phyloP scores from a whole-genome alignment of 805 yeast genomes.

The Sugiyamaella floridensis region DNA sequence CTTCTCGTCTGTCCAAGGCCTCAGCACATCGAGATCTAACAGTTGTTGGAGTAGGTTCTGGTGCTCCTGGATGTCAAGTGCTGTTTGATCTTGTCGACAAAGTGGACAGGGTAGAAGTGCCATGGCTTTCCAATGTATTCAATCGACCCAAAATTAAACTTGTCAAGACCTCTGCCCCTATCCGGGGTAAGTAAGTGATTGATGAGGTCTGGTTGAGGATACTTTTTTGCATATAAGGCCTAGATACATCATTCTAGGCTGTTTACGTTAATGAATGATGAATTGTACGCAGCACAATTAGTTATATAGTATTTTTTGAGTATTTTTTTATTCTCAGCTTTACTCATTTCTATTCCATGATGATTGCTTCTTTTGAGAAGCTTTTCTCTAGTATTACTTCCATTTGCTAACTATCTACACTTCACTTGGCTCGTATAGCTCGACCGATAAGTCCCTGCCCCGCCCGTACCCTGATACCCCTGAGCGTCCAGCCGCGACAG shows the following conservation, averaged over 20 bases:
- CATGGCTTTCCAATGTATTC: conserved; percentile 8
- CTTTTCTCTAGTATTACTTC: too few species aligned
- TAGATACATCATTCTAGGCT: neutral
- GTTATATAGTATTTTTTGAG: too few species aligned
- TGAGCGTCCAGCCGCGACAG: neutral
- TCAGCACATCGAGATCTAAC: neutral
- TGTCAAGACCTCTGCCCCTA: neutral
- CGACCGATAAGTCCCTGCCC: neutral
- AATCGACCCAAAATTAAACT: neutral
- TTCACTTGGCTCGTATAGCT: neutral
- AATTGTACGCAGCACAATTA: too few species aligned
- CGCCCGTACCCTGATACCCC: neutral
- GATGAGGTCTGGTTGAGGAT: neutral
- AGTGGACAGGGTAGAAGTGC: conserved; percentile 3
- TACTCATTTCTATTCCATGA: too few species aligned
- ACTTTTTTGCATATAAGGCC: neutral
- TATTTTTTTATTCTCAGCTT: too few species aligned
- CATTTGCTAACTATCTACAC: too few species aligned
- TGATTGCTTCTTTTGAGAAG: too few species aligned
- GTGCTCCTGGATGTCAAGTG: conserved; percentile 2
- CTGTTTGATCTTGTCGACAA: conserved; percentile 1
- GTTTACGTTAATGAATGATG: too few species aligned
- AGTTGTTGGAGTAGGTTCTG: conserved; percentile 3
- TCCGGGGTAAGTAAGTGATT: neutral
- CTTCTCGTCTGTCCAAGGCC: conserved; percentile 7